Percentiles rank a stretch among this genome's conserved stretches.
Conservation (phyloP, 192 early-diverging fungal species). For the Piromyces finnis region DNA sequence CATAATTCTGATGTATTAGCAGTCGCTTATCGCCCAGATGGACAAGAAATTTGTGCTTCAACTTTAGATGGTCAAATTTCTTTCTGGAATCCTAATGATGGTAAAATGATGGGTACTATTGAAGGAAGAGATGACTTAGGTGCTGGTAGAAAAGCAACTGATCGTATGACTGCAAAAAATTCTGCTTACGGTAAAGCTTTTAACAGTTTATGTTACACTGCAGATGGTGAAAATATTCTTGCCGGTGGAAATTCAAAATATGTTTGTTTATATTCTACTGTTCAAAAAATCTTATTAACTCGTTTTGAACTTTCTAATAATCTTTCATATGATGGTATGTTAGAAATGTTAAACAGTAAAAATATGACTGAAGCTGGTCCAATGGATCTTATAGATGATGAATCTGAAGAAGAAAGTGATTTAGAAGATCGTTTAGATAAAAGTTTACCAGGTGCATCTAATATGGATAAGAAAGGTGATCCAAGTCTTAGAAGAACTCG, state of each 20-base stretch:
- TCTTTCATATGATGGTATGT: conserved; percentile 81
- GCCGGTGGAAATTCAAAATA: conserved; percentile 90
- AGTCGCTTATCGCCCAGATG: conserved; percentile 76
- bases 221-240: conserved; percentile 80
- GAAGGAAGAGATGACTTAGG: conserved; percentile 88
- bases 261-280: conserved; percentile 86
- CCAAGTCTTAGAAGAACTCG: conserved; percentile 53
- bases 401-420: conserved; percentile 64
- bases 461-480: conserved; percentile 45
- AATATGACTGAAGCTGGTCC: conserved; percentile 92
- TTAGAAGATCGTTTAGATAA: conserved; percentile 64
- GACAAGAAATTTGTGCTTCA: conserved; percentile 64
- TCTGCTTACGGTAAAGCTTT: conserved; percentile 71
- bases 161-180: conserved; percentile 67
- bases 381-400: conserved; percentile 62
- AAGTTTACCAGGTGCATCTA: conserved; percentile 70
- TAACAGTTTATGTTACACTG: conserved; percentile 81
- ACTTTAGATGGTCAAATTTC: conserved; percentile 84
- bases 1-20: conserved; percentile 73
- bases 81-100: conserved; percentile 80
- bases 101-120: conserved; percentile 49
- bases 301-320: conserved; percentile 87
- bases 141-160: conserved; percentile 63
- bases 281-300: conserved; percentile 51
- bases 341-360: conserved; percentile 70